Evolutionary conservation across 345 rosid genomes (phyloP), one percentile per base, ranked within the genome.

Genomic region (Aegle marmelos): DNA sequence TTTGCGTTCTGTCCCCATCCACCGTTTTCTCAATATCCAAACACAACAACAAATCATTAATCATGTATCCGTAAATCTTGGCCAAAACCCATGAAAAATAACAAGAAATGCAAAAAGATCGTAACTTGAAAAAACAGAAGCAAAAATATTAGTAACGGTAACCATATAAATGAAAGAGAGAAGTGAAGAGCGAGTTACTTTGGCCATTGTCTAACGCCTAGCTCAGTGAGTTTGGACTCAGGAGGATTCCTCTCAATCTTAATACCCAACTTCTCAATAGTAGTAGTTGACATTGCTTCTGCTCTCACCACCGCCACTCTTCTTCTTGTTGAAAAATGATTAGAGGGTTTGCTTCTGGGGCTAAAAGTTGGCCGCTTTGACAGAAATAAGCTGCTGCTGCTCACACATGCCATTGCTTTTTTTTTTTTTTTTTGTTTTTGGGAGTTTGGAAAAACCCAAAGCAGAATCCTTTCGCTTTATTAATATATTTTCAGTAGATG

Each of bases 131-230:
- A 17, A 3, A 14, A 16, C 5, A 59, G 11, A 25, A 57, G 3
- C 13, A 56, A 34, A 25, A 30, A 16, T 1, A 9, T 30, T 22
- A 14, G 33, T 34, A 7, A 73, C 25, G 53, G 61, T 25, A 53
- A 31, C 24, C 36, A 1, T 45, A 45, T 0, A 60, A 28, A n/a
- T 36, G 0, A 33, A 56, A 53, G 2, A 0, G 9, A 56, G 19
- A 64, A 24, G 24, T 0, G 53, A 21, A 19, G n/a, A 22, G 63
- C 21, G 22, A 22, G 78, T 67, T 85, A 95, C 95, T 93, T 95
- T 75, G 95, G 90, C 98, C 98, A 95, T 31, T 74, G 82, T 57
- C 91, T 92, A 28, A 92, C 90, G 45, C 97, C 97, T 77, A 92
- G 91, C 56, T 90, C 84, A 60, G 92, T 69, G 81, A 95, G 97